Conservation (phyloP, 108 stramenopile genomes). For the Cyclotella kingstonii region DNA sequence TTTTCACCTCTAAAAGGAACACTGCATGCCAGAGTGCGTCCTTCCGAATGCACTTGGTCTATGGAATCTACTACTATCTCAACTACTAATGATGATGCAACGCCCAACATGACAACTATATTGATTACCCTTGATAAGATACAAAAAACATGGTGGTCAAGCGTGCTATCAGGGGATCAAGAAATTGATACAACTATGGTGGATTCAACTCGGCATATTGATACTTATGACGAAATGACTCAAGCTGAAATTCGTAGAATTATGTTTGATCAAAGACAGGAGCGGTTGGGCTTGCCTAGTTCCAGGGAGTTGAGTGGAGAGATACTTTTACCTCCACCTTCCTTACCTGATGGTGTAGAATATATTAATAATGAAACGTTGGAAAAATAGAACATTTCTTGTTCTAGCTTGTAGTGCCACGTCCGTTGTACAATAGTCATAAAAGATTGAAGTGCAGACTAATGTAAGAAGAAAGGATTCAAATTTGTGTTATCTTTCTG, state of each 20-base stretch:
- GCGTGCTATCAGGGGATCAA: slow-evolving; percentile 63
- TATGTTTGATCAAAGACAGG: slow-evolving; percentile 80
- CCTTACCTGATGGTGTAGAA: slow-evolving; percentile 1
- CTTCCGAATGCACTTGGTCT: slow-evolving; percentile 78
- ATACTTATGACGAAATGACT: slow-evolving; percentile 77
- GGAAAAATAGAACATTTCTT: too few relatives aligned
- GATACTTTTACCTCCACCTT: background rate
- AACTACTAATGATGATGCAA: background rate
- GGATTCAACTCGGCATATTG: slow-evolving; percentile 70
- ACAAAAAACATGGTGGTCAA: slow-evolving; percentile 73
- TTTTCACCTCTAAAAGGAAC: slow-evolving; percentile 56
- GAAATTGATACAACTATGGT: slow-evolving; percentile 75
- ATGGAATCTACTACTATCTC: slow-evolving; percentile 62
- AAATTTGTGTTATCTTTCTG: too few relatives aligned
- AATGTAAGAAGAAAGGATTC: too few relatives aligned
- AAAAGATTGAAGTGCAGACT: too few relatives aligned
- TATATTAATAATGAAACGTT: slow-evolving; percentile 2
- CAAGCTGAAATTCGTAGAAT: slow-evolving; percentile 78
- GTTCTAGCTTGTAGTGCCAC: too few relatives aligned
- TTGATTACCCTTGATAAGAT: slow-evolving; percentile 65
- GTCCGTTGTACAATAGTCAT: too few relatives aligned
- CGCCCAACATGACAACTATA: slow-evolving; percentile 15
- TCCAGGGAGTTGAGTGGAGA: slow-evolving; percentile 53
- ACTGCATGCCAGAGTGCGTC: slow-evolving; percentile 50
- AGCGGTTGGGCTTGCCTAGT: slow-evolving; percentile 55